Conservation (phyloP, 148 eudicot genomes). For the Talinum fruticosum region DNA sequence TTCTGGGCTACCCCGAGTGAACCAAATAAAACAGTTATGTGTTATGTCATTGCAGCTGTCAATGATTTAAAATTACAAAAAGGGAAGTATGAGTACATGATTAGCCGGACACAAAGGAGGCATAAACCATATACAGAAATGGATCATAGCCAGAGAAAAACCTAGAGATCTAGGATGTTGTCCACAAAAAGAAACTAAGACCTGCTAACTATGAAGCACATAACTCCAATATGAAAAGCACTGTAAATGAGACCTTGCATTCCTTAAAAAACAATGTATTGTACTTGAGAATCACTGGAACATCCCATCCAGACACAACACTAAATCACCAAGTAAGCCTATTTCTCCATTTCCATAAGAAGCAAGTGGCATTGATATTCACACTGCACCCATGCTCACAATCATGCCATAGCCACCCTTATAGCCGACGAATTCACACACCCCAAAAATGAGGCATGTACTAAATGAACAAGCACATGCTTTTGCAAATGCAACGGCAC, state of each 20-base stretch:
- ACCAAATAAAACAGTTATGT: background rate
- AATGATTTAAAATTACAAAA: too few species aligned
- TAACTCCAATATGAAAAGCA: background rate
- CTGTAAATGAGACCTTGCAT: background rate
- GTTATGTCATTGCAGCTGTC: too few species aligned
- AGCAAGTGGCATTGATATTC: background rate
- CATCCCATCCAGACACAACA: background rate
- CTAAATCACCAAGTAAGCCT: background rate
- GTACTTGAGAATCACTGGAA: background rate
- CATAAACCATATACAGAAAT: background rate
- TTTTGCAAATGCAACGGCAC: background rate
- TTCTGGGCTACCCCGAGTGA: too few species aligned
- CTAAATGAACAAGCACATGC: background rate
- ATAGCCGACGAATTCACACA: background rate
- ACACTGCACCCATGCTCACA: too few species aligned
- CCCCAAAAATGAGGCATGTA: background rate
- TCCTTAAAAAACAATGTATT: background rate
- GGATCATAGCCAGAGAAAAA: background rate
- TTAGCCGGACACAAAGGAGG: background rate
- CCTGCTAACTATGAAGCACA: background rate
- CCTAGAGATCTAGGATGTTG: too few species aligned
- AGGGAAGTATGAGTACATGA: too few species aligned
- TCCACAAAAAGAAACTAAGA: background rate
- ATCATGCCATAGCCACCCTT: background rate
- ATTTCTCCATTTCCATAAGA: background rate